A percentile compares a stretch with the other conserved stretches of the same genome.
Evolutionary conservation across 2,329 filamentous ascomycete genomes (phyloP).

Genomic region (Penicillium sp.): DNA sequence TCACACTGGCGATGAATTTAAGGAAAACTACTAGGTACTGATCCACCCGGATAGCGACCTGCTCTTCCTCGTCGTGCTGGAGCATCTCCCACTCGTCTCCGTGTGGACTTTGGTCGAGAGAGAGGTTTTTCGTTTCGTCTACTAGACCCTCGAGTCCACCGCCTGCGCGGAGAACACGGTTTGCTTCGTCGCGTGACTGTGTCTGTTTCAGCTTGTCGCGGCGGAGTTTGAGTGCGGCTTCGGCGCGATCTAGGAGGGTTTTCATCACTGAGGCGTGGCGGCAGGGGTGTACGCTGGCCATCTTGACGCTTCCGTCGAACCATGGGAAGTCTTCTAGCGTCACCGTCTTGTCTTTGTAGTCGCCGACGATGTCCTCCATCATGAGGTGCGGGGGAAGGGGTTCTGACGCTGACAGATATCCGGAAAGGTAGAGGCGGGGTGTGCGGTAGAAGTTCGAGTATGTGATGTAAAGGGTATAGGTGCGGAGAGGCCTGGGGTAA

Average conservation of each 20-base stretch:
- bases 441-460: constrained; percentile 97
- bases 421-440: constrained; percentile 90
- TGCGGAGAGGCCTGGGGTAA: constrained; percentile 70
- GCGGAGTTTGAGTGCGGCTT: constrained; percentile 86
- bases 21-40: constrained; percentile 56
- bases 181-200: constrained; percentile 47
- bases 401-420: constrained; percentile 77
- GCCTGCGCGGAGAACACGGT: constrained; percentile 20
- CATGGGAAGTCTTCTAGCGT: constrained; percentile 97
- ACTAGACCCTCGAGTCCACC: constrained; percentile 81
- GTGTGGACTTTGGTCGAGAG: constrained; percentile 47
- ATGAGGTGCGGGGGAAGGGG: constrained; percentile 80
- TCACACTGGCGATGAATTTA: constrained; percentile 82
- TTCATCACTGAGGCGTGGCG: constrained; percentile 99
- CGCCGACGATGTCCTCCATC: constrained; percentile 96
- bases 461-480: constrained; percentile 98
- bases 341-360: constrained; percentile 98
- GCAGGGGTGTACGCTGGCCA: constrained; percentile 95
- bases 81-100: constrained; percentile 68
- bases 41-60: constrained; percentile 53
- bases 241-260: constrained; percentile 89
- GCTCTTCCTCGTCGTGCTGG: constrained; percentile 52
- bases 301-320: constrained; percentile 88
- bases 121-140: constrained; percentile 70
- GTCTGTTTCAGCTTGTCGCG: constrained; percentile 75